Percentiles rank a stretch among this genome's conserved stretches.
Evolutionary conservation across 2,329 filamentous ascomycete genomes (phyloP).

Genomic region (Xylariaceae sp.): DNA sequence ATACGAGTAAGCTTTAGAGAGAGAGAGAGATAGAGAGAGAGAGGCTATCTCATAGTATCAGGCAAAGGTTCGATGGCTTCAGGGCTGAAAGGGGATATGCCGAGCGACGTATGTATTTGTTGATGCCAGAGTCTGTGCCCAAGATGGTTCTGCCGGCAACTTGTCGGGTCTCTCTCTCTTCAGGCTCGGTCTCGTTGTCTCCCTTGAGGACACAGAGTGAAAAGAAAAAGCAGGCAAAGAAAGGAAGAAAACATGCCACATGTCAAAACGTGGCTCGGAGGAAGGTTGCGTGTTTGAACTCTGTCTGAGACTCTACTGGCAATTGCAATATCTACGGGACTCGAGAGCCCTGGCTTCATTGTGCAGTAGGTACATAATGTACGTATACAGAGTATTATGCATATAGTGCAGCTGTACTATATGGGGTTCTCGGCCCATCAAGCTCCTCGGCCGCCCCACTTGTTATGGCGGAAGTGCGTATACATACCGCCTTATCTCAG

Average conservation of each 20-base stretch:
- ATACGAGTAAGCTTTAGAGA: neutral
- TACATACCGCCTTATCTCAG: no score
- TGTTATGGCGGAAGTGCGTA: neutral
- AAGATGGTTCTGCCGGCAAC: conserved; percentile 15
- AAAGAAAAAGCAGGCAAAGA: neutral
- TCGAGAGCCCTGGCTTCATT: no score
- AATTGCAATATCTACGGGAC: neutral
- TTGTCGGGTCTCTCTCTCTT: neutral
- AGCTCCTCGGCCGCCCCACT: neutral
- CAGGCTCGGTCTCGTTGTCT: neutral
- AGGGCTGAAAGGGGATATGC: neutral
- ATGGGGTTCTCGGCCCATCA: neutral
- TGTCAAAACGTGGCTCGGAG: neutral
- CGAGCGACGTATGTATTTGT: conserved; percentile 8
- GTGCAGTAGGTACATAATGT: no score
- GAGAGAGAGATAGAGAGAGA: neutral
- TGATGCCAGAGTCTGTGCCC: conserved; percentile 19
- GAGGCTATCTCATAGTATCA: neutral
- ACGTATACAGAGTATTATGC: no score
- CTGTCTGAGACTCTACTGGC: neutral
- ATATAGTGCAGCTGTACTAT: no score
- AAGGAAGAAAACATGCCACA: neutral
- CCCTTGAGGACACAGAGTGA: neutral
- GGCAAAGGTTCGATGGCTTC: neutral
- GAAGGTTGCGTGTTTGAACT: neutral